These are phyloP conservation scores for Myriosclerotinia curreyana DNA, from an alignment of 2,329 filamentous ascomycete species.

Conservation along the genomic window DNA sequence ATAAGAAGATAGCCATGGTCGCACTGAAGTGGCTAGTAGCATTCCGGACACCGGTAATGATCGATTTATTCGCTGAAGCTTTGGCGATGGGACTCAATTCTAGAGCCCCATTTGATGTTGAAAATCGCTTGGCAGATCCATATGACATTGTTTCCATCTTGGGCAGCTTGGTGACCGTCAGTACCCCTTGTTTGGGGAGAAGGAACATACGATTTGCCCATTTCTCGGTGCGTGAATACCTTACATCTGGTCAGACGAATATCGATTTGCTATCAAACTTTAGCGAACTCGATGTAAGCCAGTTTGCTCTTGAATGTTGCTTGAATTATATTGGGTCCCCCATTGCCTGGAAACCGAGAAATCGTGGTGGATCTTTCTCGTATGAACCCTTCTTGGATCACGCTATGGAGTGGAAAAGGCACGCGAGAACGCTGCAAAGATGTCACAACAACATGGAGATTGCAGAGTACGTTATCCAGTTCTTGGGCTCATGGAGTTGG, in stretches of 20 bases:
- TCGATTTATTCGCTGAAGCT: constrained; percentile 6
- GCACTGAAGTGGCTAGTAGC: constrained; percentile 8
- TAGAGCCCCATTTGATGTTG: not conserved
- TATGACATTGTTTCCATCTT: not conserved
- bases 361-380: no score
- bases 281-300: not conserved
- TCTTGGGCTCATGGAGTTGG: not conserved
- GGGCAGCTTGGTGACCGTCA: not conserved
- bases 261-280: not conserved
- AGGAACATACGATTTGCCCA: not conserved
- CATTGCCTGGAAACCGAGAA: no score
- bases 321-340: not conserved
- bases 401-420: no score
- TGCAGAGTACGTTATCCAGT: not conserved
- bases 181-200: not conserved
- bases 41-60: not conserved
- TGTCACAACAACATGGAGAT: not conserved
- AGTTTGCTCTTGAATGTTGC: not conserved
- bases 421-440: no score
- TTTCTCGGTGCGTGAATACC: constrained; percentile 2
- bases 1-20: not conserved
- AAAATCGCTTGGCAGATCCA: not conserved
- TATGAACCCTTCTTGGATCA: no score
- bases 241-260: not conserved
- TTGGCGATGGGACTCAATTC: not conserved